Evolutionary conservation across 306 rosid species (phyloP), one percentile per base, ranked within the genome.

Genomic region (Cicer bijugum): DNA sequence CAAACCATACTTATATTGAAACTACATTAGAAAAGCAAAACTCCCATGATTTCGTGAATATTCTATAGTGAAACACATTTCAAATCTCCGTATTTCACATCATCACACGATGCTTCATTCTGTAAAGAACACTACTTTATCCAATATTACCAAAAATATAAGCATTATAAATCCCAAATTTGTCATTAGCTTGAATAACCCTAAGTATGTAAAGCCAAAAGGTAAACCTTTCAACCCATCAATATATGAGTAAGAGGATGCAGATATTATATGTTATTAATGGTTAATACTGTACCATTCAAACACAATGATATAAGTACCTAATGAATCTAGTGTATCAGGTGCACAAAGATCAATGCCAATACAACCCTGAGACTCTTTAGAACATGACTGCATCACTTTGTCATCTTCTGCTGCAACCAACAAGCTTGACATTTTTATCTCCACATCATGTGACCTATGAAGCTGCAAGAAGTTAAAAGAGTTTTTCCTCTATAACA

Each of bases 381-480:
- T 51, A 43, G 38, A 83, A 47, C 75, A 12, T 72, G 79, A 74
- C 35, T 76, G 62, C 48, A 40, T 66, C 76, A 46, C 78, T 67
- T 55, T 65, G 53, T 75, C 67, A 75, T 67, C 83, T 67, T 81
- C 86, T 74, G 67, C 57, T 60, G 63, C 71, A 80, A 71, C 77
- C 83, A 73, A 59, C 56, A 70, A 62, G 73, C 35, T 57, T 60
- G 78, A 46, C 56, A 20, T 70, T 59, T 84, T 79, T 79, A 78
- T 67, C 62, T 83, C 80, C 68, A 51, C 58, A 75, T 75, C 83
- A 72, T 42, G 72, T 67, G 79, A 84, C 88, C 90, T 85, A 86
- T 72, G 81, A 81, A 75, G 83, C 93, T 92, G 97, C 82, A 77
- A 79, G 89, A 86, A 83, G 87, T 82, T 84, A 75, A 84, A 88